Conservation (phyloP, 2,329 filamentous ascomycete species). For the Daldinia sp. region DNA sequence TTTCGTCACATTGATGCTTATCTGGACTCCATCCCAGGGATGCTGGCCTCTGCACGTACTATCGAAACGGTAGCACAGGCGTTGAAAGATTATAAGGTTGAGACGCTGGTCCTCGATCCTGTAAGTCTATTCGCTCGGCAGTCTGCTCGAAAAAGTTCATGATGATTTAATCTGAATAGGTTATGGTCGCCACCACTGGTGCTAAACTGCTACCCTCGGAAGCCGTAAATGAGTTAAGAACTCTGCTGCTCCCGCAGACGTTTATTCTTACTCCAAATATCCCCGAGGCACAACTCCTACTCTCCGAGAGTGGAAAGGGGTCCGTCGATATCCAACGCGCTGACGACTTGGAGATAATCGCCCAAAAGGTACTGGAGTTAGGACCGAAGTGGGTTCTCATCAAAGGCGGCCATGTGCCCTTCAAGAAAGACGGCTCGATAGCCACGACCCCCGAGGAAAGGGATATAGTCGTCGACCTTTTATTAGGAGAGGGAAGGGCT, state of each 20-base stretch:
- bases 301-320: slow-evolving; percentile 59
- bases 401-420: slow-evolving; percentile 90
- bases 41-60: slow-evolving; percentile 79
- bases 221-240: slow-evolving; percentile 68
- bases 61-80: slow-evolving; percentile 73
- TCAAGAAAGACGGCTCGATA: slow-evolving; percentile 68
- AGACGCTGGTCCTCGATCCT: slow-evolving; percentile 75
- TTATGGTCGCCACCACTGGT: slow-evolving; percentile 91
- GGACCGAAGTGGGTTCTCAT: slow-evolving; percentile 84
- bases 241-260: slow-evolving; percentile 69
- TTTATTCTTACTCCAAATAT: slow-evolving; percentile 80
- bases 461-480: slow-evolving; percentile 77
- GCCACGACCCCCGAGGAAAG: slow-evolving; percentile 67
- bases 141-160: background rate
- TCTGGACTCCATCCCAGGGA: slow-evolving; percentile 61
- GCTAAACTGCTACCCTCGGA: slow-evolving; percentile 70
- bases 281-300: slow-evolving; percentile 74
- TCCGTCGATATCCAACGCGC: slow-evolving; percentile 59
- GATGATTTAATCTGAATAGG: slow-evolving; percentile 57
- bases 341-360: slow-evolving; percentile 73
- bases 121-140: slow-evolving; percentile 55
- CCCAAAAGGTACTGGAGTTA: slow-evolving; percentile 69
- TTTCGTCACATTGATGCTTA: slow-evolving; percentile 7
- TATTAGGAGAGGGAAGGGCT: slow-evolving; percentile 67
- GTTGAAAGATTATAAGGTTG: slow-evolving; percentile 64